Evolutionary conservation across 768 basidiomycete species (phyloP), one percentile per base, ranked within the genome.

Genomic region (Agrocybe praecox): DNA sequence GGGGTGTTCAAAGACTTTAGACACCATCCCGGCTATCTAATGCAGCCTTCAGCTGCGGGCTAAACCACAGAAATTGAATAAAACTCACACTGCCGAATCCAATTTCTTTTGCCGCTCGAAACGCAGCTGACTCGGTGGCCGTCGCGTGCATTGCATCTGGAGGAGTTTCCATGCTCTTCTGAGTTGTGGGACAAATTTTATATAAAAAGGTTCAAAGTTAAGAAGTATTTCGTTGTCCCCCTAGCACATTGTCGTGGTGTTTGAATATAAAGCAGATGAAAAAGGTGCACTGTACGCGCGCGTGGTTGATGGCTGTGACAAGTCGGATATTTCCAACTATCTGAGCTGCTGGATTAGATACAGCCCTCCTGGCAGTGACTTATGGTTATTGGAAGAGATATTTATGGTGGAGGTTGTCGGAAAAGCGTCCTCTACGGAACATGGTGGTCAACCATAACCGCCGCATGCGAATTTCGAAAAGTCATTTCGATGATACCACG

Each of bases 1-100:
- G 2, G 94, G 95, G 66, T 94, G 93, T 74, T 94, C 94, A 62
- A 96, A 89, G 7, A 94, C 79, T 72, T 94, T 92, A 19, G 92
- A 89, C 11, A 83, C 80, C 78, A 95, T 92, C 11, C 94, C 93
- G 49, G 94, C 91, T 21, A 83, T 68, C 91, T 91, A 52, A 46
- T 53, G 23, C 14, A n/a, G 17, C 19, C 3, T 22, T 46, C 52
- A 34, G 26, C 36, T 9, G 15, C 11, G 22, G 17, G 21, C 44
- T 45, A 33, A 50, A 18, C 44, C 36, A 15, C 6, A 22, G 36
- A 45, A 12, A 14, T 34, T 49, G 53, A 9, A 4, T 4, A 18
- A 49, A 29, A 69, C 77, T 51, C 65, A 82, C 79, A 61, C 78
- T 80, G 50, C 81, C 81, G 64, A 79, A 83, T 4, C 70, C 63